Conservation (phyloP, 1,139 yeast species). For the Pichia sp. region DNA sequence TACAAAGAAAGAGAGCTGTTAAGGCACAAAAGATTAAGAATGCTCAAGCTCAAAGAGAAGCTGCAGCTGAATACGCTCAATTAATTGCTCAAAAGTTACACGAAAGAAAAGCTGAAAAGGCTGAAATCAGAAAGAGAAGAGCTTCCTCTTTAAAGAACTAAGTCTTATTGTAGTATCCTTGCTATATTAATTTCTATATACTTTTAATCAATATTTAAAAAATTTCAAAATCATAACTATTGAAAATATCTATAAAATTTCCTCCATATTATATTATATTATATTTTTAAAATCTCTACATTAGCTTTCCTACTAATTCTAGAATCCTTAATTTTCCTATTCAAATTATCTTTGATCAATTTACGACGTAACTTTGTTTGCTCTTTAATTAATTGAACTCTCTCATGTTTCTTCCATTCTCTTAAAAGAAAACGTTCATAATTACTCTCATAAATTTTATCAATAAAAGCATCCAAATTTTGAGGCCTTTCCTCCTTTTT, state of each 20-base stretch:
- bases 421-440: conserved; percentile 11
- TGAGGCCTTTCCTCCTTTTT: conserved; percentile 15
- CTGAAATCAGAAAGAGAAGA: conserved; percentile 98
- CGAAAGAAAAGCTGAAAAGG: conserved; percentile 97
- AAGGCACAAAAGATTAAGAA: conserved; percentile 89
- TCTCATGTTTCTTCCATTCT: conserved; percentile 2
- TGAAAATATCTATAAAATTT: neutral
- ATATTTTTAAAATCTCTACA: too few relatives aligned
- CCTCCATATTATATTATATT: too few relatives aligned
- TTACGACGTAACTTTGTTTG: too few relatives aligned
- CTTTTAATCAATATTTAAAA: conserved; percentile 1
- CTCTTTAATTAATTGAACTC: conserved; percentile 16
- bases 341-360: too few relatives aligned
- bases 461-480: conserved; percentile 20
- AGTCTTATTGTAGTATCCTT: conserved; percentile 4
- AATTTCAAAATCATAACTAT: neutral
- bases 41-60: conserved; percentile 99
- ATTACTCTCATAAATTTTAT: conserved; percentile 8
- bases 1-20: conserved; percentile 98
- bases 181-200: conserved; percentile 2
- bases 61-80: conserved; percentile 99
- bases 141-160: conserved; percentile 92
- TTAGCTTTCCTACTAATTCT: too few relatives aligned
- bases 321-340: too few relatives aligned
- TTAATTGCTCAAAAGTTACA: conserved; percentile 96